Conservation (phyloP, 306 rosid genomes). For the Cercis canadensis region DNA sequence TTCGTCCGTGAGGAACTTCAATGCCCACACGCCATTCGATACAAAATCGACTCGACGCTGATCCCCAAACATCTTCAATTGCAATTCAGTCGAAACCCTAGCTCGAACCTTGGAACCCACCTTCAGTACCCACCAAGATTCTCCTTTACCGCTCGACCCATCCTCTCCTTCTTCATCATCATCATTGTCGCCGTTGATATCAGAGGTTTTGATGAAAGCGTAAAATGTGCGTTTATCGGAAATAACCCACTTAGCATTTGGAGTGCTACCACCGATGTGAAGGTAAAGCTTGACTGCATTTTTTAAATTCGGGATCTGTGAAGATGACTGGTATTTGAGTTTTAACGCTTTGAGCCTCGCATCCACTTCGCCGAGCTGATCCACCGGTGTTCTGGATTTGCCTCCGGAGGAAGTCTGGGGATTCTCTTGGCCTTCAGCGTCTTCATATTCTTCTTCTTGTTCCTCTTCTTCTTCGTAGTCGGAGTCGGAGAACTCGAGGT, state of each 20-base stretch:
- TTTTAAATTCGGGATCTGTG: constrained; percentile 40
- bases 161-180: constrained; percentile 43
- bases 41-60: constrained; percentile 90
- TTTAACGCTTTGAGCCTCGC: constrained; percentile 74
- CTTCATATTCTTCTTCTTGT: constrained; percentile 46
- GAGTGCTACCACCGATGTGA: constrained; percentile 85
- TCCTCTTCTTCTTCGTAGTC: constrained; percentile 61
- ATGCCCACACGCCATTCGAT: constrained; percentile 80
- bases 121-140: constrained; percentile 59
- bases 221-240: constrained; percentile 64
- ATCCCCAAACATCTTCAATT: constrained; percentile 88
- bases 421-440: constrained; percentile 24
- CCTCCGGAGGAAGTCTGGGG: constrained; percentile 29
- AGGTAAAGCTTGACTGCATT: constrained; percentile 89
- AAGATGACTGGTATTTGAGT: constrained; percentile 64
- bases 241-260: constrained; percentile 84
- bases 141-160: constrained; percentile 17
- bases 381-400: constrained; percentile 17
- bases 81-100: constrained; percentile 80
- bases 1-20: constrained; percentile 73
- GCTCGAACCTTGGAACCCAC: constrained; percentile 72
- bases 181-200: constrained; percentile 32
- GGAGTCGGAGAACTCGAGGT: constrained; percentile 53
- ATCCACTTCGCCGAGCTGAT: constrained; percentile 66
- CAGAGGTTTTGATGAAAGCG: constrained; percentile 54